Base-by-base conservation (phyloP, 352 stramenopile species). In the Phytophthora citricola region DNA sequence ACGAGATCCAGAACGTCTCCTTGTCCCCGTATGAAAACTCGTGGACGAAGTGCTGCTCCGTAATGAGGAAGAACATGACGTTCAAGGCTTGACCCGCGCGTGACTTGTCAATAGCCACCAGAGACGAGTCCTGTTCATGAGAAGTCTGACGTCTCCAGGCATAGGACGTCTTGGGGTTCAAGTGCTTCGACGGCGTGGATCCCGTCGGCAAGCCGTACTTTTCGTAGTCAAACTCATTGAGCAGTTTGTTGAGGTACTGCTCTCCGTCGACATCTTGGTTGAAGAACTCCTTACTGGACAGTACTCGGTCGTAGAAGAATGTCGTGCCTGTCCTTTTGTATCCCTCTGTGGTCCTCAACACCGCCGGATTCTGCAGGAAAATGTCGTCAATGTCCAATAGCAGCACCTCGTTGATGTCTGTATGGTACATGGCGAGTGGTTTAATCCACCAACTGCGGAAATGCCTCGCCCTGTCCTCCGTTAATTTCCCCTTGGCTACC, bases 301-400 rank as follows among this genome's bases (percentile, higher is more conserved):
- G 71, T 12, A 90, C 77, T n/a, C 81, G 81, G 49, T 90, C 81
- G 55, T 86, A 86, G 74, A 91, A 90, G 63, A 90, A 90, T 14
- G 68, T 84, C 14, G 81, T 86, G 15, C 81, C 79, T 1, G 73
- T 85, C 22, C 61, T 43, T 14, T 57, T 48, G 41, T 90, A 90
- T 5, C 78, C 81, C 0, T 66, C 55, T 0, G 78, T 76, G 0
- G 52, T 55, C 7, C 81, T 78, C 12, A 91, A 39, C 20, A 78
- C 58, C 0, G 78, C 69, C 3, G 82, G 79, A 46, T 90, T 69
- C 3, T 50, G 57, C 52, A 87, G 58, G n/a, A 82, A 69, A 36
- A 90, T 73, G 17, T 78, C 77, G 48, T 87, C 81, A 1, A 81
- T 60, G 36, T 90, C 81, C 31, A 90, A 31, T 10, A 90, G 48